These are phyloP conservation scores for Hyparrhenia diplandra DNA, from an alignment of 176 grass and related monocot genomes.

Conservation along the genomic window DNA sequence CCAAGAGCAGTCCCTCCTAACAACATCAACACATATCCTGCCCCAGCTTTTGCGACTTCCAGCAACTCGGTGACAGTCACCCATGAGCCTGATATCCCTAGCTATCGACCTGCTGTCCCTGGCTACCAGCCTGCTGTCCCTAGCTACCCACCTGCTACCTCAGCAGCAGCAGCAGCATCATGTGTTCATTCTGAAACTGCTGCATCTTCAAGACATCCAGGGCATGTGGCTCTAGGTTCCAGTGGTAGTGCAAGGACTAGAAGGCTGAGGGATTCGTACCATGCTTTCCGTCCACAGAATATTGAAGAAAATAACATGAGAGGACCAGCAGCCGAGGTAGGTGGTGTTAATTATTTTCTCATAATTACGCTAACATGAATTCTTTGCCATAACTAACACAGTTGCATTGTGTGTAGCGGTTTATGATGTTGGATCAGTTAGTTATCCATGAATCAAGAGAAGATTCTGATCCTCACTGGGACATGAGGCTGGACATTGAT, in stretches of 20 bases:
- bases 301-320: conserved; percentile 42
- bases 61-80: conserved; percentile 21
- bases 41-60: conserved; percentile 33
- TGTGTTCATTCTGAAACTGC: conserved; percentile 36
- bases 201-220: conserved; percentile 44
- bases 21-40: conserved; percentile 19
- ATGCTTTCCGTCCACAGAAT: conserved; percentile 47
- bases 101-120: conserved; percentile 23
- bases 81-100: conserved; percentile 19
- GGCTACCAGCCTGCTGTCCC: conserved; percentile 21
- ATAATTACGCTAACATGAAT: not conserved
- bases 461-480: conserved; percentile 72
- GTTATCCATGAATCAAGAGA: conserved; percentile 52
- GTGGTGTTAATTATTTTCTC: not conserved
- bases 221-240: conserved; percentile 29
- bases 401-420: conserved; percentile 41
- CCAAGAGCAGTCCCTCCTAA: conserved; percentile 32
- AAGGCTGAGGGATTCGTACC: conserved; percentile 54
- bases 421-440: conserved; percentile 53
- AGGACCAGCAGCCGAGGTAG: conserved; percentile 57
- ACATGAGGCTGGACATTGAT: conserved; percentile 89
- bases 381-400: conserved; percentile 19
- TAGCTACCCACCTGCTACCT: conserved; percentile 27
- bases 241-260: conserved; percentile 41
- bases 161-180: conserved; percentile 27